Percentiles rank a stretch among this genome's conserved stretches.
phyloP scores from a whole-genome alignment of 2,329 filamentous ascomycete species.

The Ophiostoma novo-ulmi region DNA sequence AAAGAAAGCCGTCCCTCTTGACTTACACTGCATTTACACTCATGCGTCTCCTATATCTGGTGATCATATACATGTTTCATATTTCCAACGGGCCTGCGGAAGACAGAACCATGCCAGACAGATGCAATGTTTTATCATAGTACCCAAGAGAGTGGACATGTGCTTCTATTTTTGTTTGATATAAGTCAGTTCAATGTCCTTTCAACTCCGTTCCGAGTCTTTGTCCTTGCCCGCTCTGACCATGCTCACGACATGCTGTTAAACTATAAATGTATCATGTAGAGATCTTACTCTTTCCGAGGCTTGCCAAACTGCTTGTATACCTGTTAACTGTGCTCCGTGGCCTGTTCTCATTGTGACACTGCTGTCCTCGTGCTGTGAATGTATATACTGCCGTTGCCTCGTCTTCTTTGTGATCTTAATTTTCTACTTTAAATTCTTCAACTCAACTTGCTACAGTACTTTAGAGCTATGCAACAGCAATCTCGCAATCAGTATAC shows the following conservation, averaged over 20 bases:
- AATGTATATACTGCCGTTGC: neutral
- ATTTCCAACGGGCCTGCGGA: neutral
- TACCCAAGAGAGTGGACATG: too few species aligned
- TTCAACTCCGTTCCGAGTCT: neutral
- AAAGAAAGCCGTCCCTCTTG: neutral
- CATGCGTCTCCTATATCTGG: neutral
- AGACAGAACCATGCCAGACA: neutral
- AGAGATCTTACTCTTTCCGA: neutral
- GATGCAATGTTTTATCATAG: too few species aligned
- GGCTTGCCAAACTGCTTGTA: neutral
- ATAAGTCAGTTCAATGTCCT: too few species aligned
- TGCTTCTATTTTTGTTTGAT: too few species aligned
- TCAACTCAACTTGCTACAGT: neutral
- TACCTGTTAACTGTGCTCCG: neutral
- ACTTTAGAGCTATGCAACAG: too few species aligned
- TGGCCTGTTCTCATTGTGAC: neutral
- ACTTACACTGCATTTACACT: neutral
- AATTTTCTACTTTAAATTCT: neutral
- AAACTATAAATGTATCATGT: neutral
- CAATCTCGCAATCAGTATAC: too few species aligned
- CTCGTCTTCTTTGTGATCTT: neutral
- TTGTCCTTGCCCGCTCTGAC: slow-evolving; percentile 1
- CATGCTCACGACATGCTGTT: neutral
- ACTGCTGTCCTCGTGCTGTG: neutral
- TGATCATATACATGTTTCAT: neutral